Conservation (phyloP, 169 alveolate species). For the Plasmodium inui region DNA sequence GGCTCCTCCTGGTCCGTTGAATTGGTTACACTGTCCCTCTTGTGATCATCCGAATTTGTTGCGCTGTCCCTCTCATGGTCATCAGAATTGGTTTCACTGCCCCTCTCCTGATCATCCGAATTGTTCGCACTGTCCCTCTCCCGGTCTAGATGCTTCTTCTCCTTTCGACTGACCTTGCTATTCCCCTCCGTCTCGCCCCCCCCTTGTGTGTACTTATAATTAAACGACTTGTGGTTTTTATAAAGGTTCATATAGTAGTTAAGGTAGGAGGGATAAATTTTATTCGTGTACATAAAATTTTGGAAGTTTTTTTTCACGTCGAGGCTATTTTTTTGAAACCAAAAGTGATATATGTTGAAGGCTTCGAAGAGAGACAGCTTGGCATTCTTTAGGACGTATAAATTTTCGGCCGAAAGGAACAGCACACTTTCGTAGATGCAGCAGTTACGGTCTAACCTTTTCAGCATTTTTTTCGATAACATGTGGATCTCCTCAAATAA, state of each 20-base stretch:
- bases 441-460: conserved; percentile 36
- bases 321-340: conserved; percentile 62
- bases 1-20: neutral
- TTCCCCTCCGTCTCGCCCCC: neutral
- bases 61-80: neutral
- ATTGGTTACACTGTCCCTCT: neutral
- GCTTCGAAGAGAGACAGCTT: conserved; percentile 52
- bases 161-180: neutral
- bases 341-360: conserved; percentile 58
- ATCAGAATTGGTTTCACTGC: neutral
- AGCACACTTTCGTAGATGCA: conserved; percentile 74
- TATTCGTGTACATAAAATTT: conserved; percentile 56
- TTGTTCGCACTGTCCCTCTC: neutral
- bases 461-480: conserved; percentile 44
- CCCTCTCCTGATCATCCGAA: neutral
- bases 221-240: conserved; percentile 22
- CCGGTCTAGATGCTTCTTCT: neutral
- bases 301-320: conserved; percentile 42
- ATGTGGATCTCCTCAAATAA: conserved; percentile 47
- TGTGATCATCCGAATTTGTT: neutral
- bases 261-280: conserved; percentile 58
- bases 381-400: conserved; percentile 47
- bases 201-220: conserved; percentile 8
- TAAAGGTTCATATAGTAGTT: conserved; percentile 61
- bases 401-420: conserved; percentile 54